phyloP scores from a whole-genome alignment of 306 rosid species.

The Sesbania bispinosa region DNA sequence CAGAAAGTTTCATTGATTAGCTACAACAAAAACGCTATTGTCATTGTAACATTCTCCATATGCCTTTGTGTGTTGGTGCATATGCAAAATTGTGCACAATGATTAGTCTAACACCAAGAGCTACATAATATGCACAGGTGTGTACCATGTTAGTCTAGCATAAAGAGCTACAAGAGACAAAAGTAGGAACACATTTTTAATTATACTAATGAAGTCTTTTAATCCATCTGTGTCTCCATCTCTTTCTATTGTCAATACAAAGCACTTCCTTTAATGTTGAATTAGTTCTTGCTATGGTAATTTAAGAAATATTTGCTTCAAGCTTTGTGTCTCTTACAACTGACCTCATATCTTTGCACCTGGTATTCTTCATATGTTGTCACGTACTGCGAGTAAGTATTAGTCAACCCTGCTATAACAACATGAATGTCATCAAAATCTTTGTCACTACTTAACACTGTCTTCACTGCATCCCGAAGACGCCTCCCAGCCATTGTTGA shows the following conservation, averaged over 20 bases:
- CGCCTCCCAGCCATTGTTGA: constrained; percentile 97
- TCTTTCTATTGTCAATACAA: neutral
- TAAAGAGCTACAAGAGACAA: neutral
- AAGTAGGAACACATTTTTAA: neutral
- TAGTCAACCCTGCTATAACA: constrained; percentile 83
- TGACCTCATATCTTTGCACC: constrained; percentile 93
- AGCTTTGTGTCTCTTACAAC: constrained; percentile 28
- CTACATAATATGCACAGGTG: no score
- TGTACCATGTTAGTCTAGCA: no score
- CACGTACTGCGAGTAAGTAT: constrained; percentile 80
- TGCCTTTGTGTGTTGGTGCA: neutral
- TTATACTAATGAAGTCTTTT: neutral
- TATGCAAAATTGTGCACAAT: neutral
- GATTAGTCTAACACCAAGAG: neutral
- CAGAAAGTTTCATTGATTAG: neutral
- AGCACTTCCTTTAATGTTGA: neutral
- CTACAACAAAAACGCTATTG: neutral
- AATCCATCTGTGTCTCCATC: neutral
- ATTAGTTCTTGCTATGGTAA: neutral
- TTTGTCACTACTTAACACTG: constrained; percentile 41
- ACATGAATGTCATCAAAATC: constrained; percentile 48
- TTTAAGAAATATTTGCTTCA: neutral
- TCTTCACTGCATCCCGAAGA: constrained; percentile 82
- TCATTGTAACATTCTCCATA: neutral
- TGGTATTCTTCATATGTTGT: constrained; percentile 83